Evolutionary conservation across 2,329 filamentous ascomycete genomes (phyloP), one percentile per base, ranked within the genome.

Genomic region (Claviceps sp.): DNA sequence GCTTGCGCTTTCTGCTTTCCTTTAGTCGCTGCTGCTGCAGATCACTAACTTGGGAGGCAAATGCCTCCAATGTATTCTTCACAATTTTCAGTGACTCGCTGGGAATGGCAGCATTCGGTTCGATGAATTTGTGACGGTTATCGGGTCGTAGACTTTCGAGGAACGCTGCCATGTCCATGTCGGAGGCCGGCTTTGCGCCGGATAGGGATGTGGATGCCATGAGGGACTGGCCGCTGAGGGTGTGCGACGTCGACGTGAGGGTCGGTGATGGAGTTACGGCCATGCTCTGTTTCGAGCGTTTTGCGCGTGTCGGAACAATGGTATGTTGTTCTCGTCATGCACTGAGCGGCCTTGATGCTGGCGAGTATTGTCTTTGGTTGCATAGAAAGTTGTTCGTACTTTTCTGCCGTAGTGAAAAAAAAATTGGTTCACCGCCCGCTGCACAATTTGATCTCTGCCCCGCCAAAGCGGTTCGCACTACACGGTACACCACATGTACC

Each of bases 31-130:
- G 72, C 54, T 80, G 74, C 65, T 95, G 89, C 59, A 84, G 77
- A 56, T 88, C 80, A 59, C 82, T 82, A 37, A 95, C 75, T 52
- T 82, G 82, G 1, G 76, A 74, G 2, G 90, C 89, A 56, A 95
- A 81, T 4, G 80, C 78, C 62, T 95, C 89, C 7, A 96, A 73
- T 4, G 84, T 87, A 42, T 80, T 73, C 69, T 95, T 95, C n/a
- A 87, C 83, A 50, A 89, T 78, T 53, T 81, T 77, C 22, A 93
- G 72, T 17, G 87, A 83, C 3, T 84, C 81, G 37, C 78, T 76
- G 46, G 88, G 80, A 37, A 95, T 73, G 22, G 78, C 69, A 7
- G 76, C 61, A 2, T 80, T 73, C 4, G 91, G 89, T 57, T 85
- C 82, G n/a, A 96, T 73, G 63, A 95, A 95, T 26, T 70, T 66